Percentiles rank a stretch among this genome's conserved stretches.
These are phyloP conservation scores for Phlebiopsis gigantea DNA, from an alignment of 768 basidiomycete species.

Conservation along the genomic window DNA sequence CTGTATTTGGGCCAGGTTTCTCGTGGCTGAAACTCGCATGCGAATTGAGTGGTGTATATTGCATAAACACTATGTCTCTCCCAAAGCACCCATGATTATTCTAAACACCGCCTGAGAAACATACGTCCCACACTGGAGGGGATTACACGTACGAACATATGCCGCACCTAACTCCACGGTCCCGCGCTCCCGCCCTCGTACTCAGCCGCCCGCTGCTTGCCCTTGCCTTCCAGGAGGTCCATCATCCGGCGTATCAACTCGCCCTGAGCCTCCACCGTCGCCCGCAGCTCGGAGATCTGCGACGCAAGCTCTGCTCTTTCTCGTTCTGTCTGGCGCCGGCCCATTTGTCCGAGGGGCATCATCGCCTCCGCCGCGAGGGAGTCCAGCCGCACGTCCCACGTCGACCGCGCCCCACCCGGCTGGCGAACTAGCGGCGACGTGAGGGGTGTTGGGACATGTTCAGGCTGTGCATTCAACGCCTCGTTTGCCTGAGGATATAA, in stretches of 20 bases:
- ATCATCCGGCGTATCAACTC: constrained; percentile 37
- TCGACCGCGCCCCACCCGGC: background rate
- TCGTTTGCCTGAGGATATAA: background rate
- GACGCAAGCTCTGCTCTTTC: constrained; percentile 46
- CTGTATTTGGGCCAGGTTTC: too few relatives aligned
- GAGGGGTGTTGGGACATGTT: background rate
- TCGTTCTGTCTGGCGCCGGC: constrained; percentile 2
- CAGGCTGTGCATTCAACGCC: background rate
- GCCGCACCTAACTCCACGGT: constrained; percentile 2
- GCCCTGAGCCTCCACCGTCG: constrained; percentile 54
- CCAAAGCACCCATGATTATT: background rate
- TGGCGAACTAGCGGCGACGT: constrained; percentile 3
- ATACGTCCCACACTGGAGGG: background rate
- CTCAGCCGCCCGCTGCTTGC: constrained; percentile 8
- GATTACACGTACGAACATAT: background rate
- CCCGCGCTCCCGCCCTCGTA: background rate
- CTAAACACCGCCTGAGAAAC: background rate
- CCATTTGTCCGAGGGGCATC: constrained; percentile 12
- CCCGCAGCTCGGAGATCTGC: constrained; percentile 57
- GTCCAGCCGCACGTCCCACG: constrained; percentile 14
- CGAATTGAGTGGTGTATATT: background rate
- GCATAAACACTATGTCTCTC: background rate
- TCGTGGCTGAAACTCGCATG: too few relatives aligned
- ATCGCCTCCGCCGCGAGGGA: constrained; percentile 12
- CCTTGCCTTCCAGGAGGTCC: constrained; percentile 22